Evolutionary conservation across 2,329 filamentous ascomycete species (phyloP), one percentile per base, ranked within the genome.

Genomic region (Thielaviopsis ethacetica): DNA sequence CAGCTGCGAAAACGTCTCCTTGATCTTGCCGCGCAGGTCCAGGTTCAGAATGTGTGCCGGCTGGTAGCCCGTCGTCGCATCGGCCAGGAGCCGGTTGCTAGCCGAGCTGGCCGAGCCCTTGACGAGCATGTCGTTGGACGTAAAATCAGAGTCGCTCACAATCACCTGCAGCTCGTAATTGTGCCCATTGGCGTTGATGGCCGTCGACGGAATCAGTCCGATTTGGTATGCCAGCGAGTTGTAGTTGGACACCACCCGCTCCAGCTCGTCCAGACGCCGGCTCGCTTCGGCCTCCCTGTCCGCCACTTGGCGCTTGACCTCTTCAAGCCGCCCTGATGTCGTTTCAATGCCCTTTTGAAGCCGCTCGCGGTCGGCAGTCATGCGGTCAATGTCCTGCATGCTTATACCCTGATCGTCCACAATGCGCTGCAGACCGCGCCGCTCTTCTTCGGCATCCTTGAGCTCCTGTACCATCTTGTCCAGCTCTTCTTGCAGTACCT

Each of bases 381-480:
- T 96, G 70, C 93, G 89, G 77, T 98, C 93, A 68, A 98, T 97
- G 78, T 98, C 93, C 72, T 93, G 87, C 72, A 96, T 94, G 66
- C 90, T 94, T 69, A 98, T 91, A 2, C 93, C 93, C 68, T 95
- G 89, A 65, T 86, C 84, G 70, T 97, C 93, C 27, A 98, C 90
- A 30, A 86, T 84, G 61, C 85, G 83, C 69, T 97, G 91, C 10
- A 98, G 77, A 30, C 79, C 78, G 50, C 82, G 75, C 62, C 89
- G 83, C 69, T 98, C 93, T 17, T 86, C 83, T 63, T 97, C 91
- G 0, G 86, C 86, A 65, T 88, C 86, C 61, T 81, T 78, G 38
- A 95, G 74, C 66, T 95, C 90, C 9, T 78, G 73, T 58, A 84
- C 76, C 22, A 89, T 80, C 68, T 91, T 91, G 56, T 87, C 83